Base-by-base conservation (phyloP, 306 rosid species). In the Medicago lupulina region DNA sequence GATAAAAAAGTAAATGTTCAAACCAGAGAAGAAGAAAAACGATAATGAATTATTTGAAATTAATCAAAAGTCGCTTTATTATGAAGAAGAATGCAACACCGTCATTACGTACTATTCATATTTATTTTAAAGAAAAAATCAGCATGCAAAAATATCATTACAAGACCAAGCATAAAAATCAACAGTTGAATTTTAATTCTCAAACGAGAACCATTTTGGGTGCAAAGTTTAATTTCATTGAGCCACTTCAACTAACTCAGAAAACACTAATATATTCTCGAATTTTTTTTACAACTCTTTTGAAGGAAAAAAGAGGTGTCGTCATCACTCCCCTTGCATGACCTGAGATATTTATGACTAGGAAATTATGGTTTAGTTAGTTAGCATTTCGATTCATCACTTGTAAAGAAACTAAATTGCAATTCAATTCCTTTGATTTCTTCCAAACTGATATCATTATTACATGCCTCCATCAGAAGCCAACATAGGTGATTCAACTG, bases 401-500 rank as follows among this genome's bases (percentile, higher is more conserved):
- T 41, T 53, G 4, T 62, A 61, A n/a, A 63, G 23, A 72, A 67
- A 71, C 59, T 21, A 69, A 9, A 74, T 31, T 78, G 34, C 51
- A 73, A 73, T 53, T 60, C 34, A 53, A 28, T 23, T 15, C 3
- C 3, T 46, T 17, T 28, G 50, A 14, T 67, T 9, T 67, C 39
- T n/a, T 36, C 53, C 34, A 73, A 41, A 55, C 7, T 51, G 40
- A 60, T 63, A 39, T 67, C 76, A 58, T 9, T 50, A 25, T 70
- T 59, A 66, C 18, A 79, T 72, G 80, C 41, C 76, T 63, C 76
- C 36, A 23, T 64, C 31, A 9, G 79, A 57, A 50, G 71, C 39
- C 62, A 81, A 50, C 0, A 46, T n/a, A 10, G 82, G 39, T 4
- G 79, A 63, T 64, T 85, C 83, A 69, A 66, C 71, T 36, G 46